These are phyloP conservation scores for Fraxinus velutina DNA, from an alignment of 305 asterid genomes.

Conservation along the genomic window DNA sequence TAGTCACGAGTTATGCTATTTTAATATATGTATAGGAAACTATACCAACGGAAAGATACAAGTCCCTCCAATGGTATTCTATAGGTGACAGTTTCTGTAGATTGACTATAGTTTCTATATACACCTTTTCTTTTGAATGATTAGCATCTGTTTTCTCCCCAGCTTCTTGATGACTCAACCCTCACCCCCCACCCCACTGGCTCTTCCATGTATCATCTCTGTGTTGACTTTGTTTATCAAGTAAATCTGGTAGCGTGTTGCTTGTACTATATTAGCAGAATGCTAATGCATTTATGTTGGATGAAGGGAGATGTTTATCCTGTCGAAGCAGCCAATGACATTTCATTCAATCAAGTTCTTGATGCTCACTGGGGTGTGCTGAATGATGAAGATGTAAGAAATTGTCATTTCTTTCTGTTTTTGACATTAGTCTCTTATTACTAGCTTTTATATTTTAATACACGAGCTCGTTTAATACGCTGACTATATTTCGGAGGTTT, in stretches of 20 bases:
- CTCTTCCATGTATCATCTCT: background rate
- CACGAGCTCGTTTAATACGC: background rate
- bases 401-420: background rate
- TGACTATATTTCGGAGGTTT: constrained; percentile 13
- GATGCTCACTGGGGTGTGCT: constrained; percentile 99
- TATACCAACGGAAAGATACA: background rate
- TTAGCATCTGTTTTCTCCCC: background rate
- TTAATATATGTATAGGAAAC: background rate
- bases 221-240: background rate
- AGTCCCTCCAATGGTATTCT: background rate
- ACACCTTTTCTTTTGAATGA: background rate
- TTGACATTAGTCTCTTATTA: constrained; percentile 8
- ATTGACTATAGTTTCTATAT: background rate
- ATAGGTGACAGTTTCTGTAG: background rate
- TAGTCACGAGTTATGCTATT: background rate
- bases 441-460: constrained; percentile 12
- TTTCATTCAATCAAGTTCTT: constrained; percentile 66
- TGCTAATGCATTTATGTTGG: constrained; percentile 29
- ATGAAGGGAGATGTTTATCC: constrained; percentile 98
- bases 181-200: background rate
- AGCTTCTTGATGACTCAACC: background rate
- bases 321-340: constrained; percentile 56
- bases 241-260: background rate
- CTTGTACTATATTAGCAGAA: background rate
- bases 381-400: constrained; percentile 80